Percentiles rank a stretch among this genome's conserved stretches.
Conservation (phyloP, 805 yeast species). For the Teunomyces atbi region DNA sequence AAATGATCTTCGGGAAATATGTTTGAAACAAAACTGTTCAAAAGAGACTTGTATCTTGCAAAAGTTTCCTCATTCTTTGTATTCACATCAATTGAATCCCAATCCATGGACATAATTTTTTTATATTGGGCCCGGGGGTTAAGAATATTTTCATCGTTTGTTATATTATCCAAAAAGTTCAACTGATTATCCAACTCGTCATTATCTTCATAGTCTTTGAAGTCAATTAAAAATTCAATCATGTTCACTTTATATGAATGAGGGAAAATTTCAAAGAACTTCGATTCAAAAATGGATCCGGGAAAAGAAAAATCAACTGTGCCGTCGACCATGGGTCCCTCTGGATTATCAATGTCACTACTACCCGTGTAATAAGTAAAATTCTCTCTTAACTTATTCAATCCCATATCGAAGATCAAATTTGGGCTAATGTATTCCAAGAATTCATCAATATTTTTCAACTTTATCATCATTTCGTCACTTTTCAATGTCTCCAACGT, state of each 20-base stretch:
- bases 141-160: slow-evolving; percentile 26
- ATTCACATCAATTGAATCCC: slow-evolving; percentile 32
- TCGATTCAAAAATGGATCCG: slow-evolving; percentile 14
- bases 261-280: slow-evolving; percentile 29
- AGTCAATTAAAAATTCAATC: slow-evolving; percentile 33
- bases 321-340: slow-evolving; percentile 7
- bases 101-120: slow-evolving; percentile 25
- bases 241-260: slow-evolving; percentile 29
- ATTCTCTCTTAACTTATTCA: slow-evolving; percentile 14
- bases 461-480: slow-evolving; percentile 30
- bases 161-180: slow-evolving; percentile 37
- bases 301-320: neutral
- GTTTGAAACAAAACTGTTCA: slow-evolving; percentile 11
- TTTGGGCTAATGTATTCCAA: slow-evolving; percentile 42
- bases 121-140: slow-evolving; percentile 23
- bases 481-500: slow-evolving; percentile 26
- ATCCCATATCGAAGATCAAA: slow-evolving; percentile 37
- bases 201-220: slow-evolving; percentile 13
- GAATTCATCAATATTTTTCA: slow-evolving; percentile 29
- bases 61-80: slow-evolving; percentile 17
- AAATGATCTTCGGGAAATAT: slow-evolving; percentile 16
- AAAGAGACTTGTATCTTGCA: slow-evolving; percentile 18
- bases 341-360: neutral
- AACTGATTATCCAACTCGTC: slow-evolving; percentile 28
- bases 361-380: slow-evolving; percentile 11